These are phyloP conservation scores for Solanum peruvianum DNA, from an alignment of 257 asterid species.

Conservation along the genomic window DNA sequence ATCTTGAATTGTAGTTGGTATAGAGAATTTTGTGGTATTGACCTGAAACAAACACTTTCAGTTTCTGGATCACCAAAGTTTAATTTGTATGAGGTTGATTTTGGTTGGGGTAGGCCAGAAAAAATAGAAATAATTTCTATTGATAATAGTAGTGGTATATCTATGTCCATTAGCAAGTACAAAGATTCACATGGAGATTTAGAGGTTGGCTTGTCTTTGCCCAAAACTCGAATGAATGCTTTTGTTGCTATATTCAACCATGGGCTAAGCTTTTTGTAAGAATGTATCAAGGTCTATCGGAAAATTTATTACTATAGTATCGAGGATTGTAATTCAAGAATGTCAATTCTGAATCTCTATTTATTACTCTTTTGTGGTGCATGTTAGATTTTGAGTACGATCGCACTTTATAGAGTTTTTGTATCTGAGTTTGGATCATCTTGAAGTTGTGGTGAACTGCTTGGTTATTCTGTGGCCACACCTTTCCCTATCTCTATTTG, in stretches of 20 bases:
- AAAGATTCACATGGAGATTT: conserved; percentile 15
- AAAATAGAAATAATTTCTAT: conserved; percentile 22
- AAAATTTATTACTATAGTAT: too few relatives aligned
- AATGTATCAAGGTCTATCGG: neutral
- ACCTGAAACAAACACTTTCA: conserved; percentile 3
- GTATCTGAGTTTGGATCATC: too few relatives aligned
- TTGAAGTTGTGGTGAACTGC: too few relatives aligned
- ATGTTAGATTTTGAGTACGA: too few relatives aligned
- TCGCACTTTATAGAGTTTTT: too few relatives aligned
- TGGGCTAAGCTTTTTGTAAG: neutral
- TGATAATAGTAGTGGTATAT: neutral
- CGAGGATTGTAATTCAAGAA: too few relatives aligned
- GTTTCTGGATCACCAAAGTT: conserved; percentile 38
- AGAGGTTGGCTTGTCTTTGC: conserved; percentile 26
- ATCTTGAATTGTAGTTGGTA: neutral
- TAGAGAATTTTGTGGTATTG: neutral
- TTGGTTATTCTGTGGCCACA: too few relatives aligned
- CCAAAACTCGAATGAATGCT: conserved; percentile 5
- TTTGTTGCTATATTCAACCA: conserved; percentile 14
- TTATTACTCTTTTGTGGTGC: too few relatives aligned
- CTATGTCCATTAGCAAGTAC: conserved; percentile 22
- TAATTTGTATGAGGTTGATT: conserved; percentile 26
- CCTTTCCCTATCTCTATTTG: too few relatives aligned
- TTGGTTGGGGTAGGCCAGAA: conserved; percentile 37
- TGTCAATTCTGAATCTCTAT: too few relatives aligned